A percentile compares a stretch with the other conserved stretches of the same genome.
Evolutionary conservation across 176 grass and related monocot species (phyloP).

Genomic region (Phoenix roebelenii): DNA sequence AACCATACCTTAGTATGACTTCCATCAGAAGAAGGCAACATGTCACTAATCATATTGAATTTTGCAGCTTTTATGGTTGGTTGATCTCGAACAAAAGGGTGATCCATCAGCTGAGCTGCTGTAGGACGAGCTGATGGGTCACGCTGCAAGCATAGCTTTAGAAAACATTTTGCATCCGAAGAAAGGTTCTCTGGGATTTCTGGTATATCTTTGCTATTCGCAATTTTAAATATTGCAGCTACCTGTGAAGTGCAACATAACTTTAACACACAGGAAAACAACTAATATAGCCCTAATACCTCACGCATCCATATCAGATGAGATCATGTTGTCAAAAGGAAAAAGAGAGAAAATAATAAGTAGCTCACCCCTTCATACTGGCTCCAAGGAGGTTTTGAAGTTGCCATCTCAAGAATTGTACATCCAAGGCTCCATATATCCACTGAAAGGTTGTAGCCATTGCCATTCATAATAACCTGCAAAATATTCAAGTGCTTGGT

Average conservation of each 20-base stretch:
- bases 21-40: constrained; percentile 19
- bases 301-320: neutral
- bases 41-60: constrained; percentile 28
- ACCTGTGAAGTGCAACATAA: constrained; percentile 40
- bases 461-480: constrained; percentile 91
- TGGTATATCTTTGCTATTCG: constrained; percentile 93
- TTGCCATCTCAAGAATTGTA: constrained; percentile 97
- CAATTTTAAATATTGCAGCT: constrained; percentile 97
- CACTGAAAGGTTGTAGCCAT: constrained; percentile 74
- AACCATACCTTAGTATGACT: constrained; percentile 26
- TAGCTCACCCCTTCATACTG: constrained; percentile 80
- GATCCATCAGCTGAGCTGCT: constrained; percentile 66
- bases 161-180: constrained; percentile 60
- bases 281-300: too few species aligned
- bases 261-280: too few species aligned
- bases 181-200: constrained; percentile 71
- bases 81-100: constrained; percentile 86
- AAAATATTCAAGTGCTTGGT: constrained; percentile 6
- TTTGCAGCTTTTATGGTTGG: constrained; percentile 43
- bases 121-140: constrained; percentile 62
- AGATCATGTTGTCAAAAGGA: neutral
- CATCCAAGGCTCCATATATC: constrained; percentile 99
- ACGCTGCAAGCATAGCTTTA: constrained; percentile 69
- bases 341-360: constrained; percentile 1
- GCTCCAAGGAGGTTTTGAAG: constrained; percentile 86